Base-by-base conservation (phyloP, 768 basidiomycete genomes). In the Cantharellus anzutake region DNA sequence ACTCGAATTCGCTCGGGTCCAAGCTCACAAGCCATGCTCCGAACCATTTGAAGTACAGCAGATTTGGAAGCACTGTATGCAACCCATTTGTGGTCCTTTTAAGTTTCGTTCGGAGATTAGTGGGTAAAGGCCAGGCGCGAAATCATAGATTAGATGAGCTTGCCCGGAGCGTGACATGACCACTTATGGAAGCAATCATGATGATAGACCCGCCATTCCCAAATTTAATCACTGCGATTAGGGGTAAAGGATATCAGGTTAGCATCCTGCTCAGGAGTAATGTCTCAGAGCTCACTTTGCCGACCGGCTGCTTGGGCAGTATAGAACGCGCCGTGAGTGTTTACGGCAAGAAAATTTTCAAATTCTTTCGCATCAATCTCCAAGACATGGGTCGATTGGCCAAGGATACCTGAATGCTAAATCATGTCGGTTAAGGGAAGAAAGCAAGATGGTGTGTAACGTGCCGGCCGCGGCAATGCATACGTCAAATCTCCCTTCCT, bases 21-120 rank as follows among this genome's bases (percentile, higher is more conserved):
- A 2, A 88, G 75, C 66, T 88, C 85, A 66, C 83, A 86, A 2
- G 85, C 85, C 83, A 88, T 82, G 68, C 82, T 85, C 50, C 86
- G 78, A 3, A 74, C 80, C 83, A 86, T 86, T 70, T 88, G 85
- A 48, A 86, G 69, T 16, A 88, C 83, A 3, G 80, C 85, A 1
- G 81, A 78, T 70, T 88, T 88, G 71, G 81, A 83, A 55, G 78
- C 75, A 69, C 86, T 86, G 71, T 87, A 87, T 11, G 82, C 78
- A 57, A 81, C 76, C 83, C 82, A 86, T 1, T 80, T 77, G 64
- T 84, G 82, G 63, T 80, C 83, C 85, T 84, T 51, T 38, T 63
- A 39, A 11, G 4, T 16, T 11, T 37, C 14, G 52, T 11, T 55
- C 35, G 35, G 35, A 11, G 38, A 7, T 37, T 11, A 11, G 52